Conservation (phyloP, 1,284 basidiomycete genomes). For the Tylopilus sp. region DNA sequence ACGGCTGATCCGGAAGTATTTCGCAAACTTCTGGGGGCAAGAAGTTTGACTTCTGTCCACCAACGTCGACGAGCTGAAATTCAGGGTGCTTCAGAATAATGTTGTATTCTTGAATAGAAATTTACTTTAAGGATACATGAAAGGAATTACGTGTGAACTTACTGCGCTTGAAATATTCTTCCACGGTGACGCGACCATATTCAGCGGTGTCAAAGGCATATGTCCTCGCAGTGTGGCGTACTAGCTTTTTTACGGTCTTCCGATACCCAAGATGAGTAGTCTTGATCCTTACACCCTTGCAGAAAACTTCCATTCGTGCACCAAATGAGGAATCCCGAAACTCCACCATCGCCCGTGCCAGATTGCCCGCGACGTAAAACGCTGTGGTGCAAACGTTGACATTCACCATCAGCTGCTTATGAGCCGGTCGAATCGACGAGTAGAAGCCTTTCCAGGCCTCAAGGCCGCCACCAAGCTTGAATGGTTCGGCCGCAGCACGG, state of each 20-base stretch:
- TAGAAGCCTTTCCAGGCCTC: conserved; percentile 79
- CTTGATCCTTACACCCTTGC: conserved; percentile 56
- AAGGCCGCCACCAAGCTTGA: conserved; percentile 56
- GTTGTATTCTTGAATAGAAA: conserved; percentile 51
- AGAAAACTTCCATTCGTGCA: conserved; percentile 54
- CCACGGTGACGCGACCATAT: conserved; percentile 52
- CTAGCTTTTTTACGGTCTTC: conserved; percentile 61
- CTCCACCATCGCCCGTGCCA: conserved; percentile 56
- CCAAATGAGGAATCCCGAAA: conserved; percentile 55
- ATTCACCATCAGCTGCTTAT: conserved; percentile 76
- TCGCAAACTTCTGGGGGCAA: conserved; percentile 71
- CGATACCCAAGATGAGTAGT: conserved; percentile 63
- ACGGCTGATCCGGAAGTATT: conserved; percentile 71
- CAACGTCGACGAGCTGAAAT: conserved; percentile 66
- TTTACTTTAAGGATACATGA: not conserved
- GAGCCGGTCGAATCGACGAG: conserved; percentile 69
- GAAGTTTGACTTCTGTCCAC: conserved; percentile 53
- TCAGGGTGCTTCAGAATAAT: conserved; percentile 52
- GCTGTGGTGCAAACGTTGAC: conserved; percentile 81
- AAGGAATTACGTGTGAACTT: conserved; percentile 23
- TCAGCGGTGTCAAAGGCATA: conserved; percentile 60
- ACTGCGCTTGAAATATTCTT: conserved; percentile 67
- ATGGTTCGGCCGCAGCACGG: conserved; percentile 43
- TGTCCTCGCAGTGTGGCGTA: conserved; percentile 45
- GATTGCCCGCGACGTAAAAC: conserved; percentile 64